Percentiles rank a stretch among this genome's conserved stretches.
These are phyloP conservation scores for Coemansia reversa DNA, from an alignment of 192 early-diverging fungal genomes.

Conservation along the genomic window DNA sequence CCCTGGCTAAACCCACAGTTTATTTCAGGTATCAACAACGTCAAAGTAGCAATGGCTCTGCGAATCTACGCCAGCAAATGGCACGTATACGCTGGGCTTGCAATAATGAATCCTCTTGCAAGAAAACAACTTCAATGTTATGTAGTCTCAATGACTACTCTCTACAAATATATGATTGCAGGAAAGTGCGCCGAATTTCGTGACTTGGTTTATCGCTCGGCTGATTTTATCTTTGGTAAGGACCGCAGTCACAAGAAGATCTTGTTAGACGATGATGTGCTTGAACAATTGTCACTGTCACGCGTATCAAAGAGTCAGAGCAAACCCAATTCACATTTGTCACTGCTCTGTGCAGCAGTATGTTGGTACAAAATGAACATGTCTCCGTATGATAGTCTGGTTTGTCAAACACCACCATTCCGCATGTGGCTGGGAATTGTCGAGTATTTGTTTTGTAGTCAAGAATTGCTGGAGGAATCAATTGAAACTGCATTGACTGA, in stretches of 20 bases:
- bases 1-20: slow-evolving; percentile 90
- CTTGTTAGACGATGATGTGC: slow-evolving; percentile 77
- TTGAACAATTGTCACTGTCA: slow-evolving; percentile 88
- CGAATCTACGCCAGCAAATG: slow-evolving; percentile 94
- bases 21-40: slow-evolving; percentile 94
- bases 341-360: slow-evolving; percentile 89
- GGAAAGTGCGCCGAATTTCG: slow-evolving; percentile 79
- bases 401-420: slow-evolving; percentile 95
- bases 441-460: slow-evolving; percentile 86
- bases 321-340: slow-evolving; percentile 88
- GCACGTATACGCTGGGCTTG: slow-evolving; percentile 96
- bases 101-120: slow-evolving; percentile 90
- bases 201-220: slow-evolving; percentile 66
- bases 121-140: slow-evolving; percentile 85
- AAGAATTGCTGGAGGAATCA: slow-evolving; percentile 79
- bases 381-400: slow-evolving; percentile 91
- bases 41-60: slow-evolving; percentile 91
- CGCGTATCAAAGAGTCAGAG: slow-evolving; percentile 69
- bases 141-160: slow-evolving; percentile 78
- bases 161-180: slow-evolving; percentile 95
- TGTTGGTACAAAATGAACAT: slow-evolving; percentile 85
- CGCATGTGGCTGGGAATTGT: slow-evolving; percentile 92
- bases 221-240: slow-evolving; percentile 81
- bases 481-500: slow-evolving; percentile 79
- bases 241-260: slow-evolving; percentile 63